Evolutionary conservation across 306 rosid species (phyloP), one percentile per base, ranked within the genome.

Genomic region (Hylodesmum podocarpum): DNA sequence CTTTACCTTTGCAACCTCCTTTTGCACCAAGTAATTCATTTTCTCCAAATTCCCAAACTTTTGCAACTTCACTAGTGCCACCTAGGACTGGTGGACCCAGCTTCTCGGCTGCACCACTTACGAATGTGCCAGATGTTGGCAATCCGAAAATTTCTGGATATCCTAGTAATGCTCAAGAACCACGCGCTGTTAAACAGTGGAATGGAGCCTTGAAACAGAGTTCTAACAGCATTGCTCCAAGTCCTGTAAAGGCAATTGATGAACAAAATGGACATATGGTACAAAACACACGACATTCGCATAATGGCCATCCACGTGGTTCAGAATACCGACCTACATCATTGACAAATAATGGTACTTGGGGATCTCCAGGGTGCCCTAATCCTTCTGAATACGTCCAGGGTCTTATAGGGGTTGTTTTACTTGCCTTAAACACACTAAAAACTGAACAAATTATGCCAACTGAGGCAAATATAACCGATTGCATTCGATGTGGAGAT

Each of bases 401-500:
- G 83, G 91, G 97, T 57, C 96, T 88, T 82, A 89, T 91, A 36
- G 93, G 98, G 10, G 86, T 94, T 79, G 88, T 94, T 76, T 84
- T 94, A 80, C 91, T 87, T 73, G 84, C 98, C 76, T 83, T 94
- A 70, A 88, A 87, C 84, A 78, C 94, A 13, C 86, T 94, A 78
- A 89, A 91, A 86, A 68, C 5, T 36, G 97, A 87, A 75, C 87
- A 87, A 86, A 75, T 94, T 76, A 82, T 83, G 92, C 98, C 98
- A 72, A 94, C 87, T 29, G 96, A 88, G 86, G 84, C 77, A 37
- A 91, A 91, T 85, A 91, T 91, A 73, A 67, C 86, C 34, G 92
- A 88, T 57, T 89, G 92, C 94, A 88, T 94, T 69, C 91, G 84
- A 62, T 89, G 63, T 78, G 96, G 98, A 84, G 94, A 91, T 85